These are phyloP conservation scores for Russula griseocarnosa DNA, from an alignment of 768 basidiomycete genomes.

Conservation along the genomic window DNA sequence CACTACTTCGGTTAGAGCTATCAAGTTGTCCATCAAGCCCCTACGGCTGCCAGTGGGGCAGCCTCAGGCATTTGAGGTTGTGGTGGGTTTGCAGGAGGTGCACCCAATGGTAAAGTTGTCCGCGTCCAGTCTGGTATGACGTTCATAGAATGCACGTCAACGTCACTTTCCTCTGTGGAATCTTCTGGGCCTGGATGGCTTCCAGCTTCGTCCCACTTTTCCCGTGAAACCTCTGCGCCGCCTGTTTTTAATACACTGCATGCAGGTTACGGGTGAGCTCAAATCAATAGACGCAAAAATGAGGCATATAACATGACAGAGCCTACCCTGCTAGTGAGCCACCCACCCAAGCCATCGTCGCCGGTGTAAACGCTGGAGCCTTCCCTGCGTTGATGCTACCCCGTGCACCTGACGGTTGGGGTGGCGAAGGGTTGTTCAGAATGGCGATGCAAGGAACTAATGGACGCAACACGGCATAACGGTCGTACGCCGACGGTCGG, in stretches of 20 bases:
- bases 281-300: background rate
- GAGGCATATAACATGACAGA: background rate
- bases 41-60: constrained; percentile 34
- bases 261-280: constrained; percentile 3
- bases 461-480: constrained; percentile 67
- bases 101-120: constrained; percentile 55
- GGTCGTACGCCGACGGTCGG: constrained; percentile 57
- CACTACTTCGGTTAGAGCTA: background rate
- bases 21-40: constrained; percentile 33
- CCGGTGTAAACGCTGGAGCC: constrained; percentile 83
- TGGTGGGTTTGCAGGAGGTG: constrained; percentile 48
- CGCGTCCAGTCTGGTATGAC: constrained; percentile 83
- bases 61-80: constrained; percentile 23
- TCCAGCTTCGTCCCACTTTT: constrained; percentile 80
- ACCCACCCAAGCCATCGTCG: constrained; percentile 85
- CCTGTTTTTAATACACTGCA: constrained; percentile 79
- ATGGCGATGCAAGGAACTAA: constrained; percentile 73
- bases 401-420: constrained; percentile 43
- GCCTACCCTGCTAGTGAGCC: constrained; percentile 88
- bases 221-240: constrained; percentile 74
- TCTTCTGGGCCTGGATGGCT: constrained; percentile 38
- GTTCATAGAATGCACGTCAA: constrained; percentile 32
- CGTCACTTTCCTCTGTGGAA: constrained; percentile 34
- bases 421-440: constrained; percentile 76
- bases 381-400: constrained; percentile 67